Evolutionary conservation across 2,329 filamentous ascomycete genomes (phyloP), one percentile per base, ranked within the genome.

Genomic region (Rugonectria rugulosa): DNA sequence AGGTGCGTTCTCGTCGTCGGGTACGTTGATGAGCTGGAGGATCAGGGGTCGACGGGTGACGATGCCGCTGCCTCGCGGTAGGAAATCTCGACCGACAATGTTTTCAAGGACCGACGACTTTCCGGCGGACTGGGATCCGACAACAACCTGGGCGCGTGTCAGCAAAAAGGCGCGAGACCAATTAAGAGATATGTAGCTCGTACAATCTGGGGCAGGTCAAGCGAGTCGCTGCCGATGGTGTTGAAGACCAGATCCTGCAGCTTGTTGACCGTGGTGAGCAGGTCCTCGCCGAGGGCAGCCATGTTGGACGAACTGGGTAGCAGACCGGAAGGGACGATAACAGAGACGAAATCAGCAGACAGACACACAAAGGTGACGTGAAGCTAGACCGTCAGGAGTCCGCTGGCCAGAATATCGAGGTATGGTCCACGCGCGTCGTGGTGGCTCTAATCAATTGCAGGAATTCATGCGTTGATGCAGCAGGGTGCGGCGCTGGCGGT

Each of bases 71-170:
- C 95, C 95, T 74, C 95, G 90, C 56, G 95, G 95, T 49, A 99
- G 82, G 76, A 99, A 99, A 77, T 99, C 95, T 76, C 94, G 87
- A 69, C 95, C 95, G 70, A 99, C 95, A 67, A 99, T 97, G 77
- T 99, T 99, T 79, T 99, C 95, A 62, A 99, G 88, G 21, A 99
- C 95, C 7, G 95, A 98, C 14, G 94, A 98, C 80, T 99, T 99
- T 72, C 95, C 95, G 53, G 95, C 96, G 10, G 95, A 98, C 78
- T 99, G 95, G 58, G 95, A 99, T 62, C 95, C 95, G 68, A 99
- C 95, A 58, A 99, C 95, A 63, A 99, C 94, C 94, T 98, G 72
- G 48, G 58, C 32, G 37, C 42, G 52, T 42, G 58, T 68, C 38
- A 68, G 65, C 50, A 48, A 50, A 52, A 26, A 21, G 44, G 5